Base-by-base conservation (phyloP, 2,329 filamentous ascomycete species). In the Fusarium setosum region DNA sequence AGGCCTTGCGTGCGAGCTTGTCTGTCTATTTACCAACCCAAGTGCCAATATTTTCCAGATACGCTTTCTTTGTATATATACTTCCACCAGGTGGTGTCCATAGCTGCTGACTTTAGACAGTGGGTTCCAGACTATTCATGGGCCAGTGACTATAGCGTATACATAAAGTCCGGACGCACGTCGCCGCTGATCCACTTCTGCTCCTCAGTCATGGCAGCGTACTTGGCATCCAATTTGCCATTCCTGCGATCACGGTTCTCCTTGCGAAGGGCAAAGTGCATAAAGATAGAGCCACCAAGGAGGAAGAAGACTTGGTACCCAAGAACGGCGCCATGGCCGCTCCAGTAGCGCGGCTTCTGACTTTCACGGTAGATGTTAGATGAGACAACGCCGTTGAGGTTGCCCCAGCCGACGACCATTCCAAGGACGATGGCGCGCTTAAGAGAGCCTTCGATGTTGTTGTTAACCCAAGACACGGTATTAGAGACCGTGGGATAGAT, bases 321-420 rank as follows among this genome's bases (percentile, higher is more conserved):
- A 34, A 93, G 73, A 0, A 92, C 85, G 0, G 86, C 81, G 2
- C 83, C 84, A 67, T 93, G 90, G 0, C 91, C 91, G 3, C 68
- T 74, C 50, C 69, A 69, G 66, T 72, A 78, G 3, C 74, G 66
- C 1, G 76, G 75, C 2, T 61, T 59, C 45, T 78, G 73, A 2
- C 37, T 21, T 9, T 70, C 67, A 42, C 75, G 61, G 54, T 91
- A 93, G 61, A 93, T 90, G 71, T 93, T 93, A 40, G 81, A 83
- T 13, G 79, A 72, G 15, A 72, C 82, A 29, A 93, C 88, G 13
- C 91, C 91, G 68, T 92, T 92, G 15, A 93, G 78, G 66, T 94
- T 93, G 9, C 91, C 91, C 89, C 89, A 92, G 4, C 87, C 91
- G 41, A 93, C 92, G n/a, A 93, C 87, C 67, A 93, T 86, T 0